A percentile compares a stretch with the other conserved stretches of the same genome.
Evolutionary conservation across 163 green algal genomes (phyloP).

Genomic region (Scenedesmus sp.): DNA sequence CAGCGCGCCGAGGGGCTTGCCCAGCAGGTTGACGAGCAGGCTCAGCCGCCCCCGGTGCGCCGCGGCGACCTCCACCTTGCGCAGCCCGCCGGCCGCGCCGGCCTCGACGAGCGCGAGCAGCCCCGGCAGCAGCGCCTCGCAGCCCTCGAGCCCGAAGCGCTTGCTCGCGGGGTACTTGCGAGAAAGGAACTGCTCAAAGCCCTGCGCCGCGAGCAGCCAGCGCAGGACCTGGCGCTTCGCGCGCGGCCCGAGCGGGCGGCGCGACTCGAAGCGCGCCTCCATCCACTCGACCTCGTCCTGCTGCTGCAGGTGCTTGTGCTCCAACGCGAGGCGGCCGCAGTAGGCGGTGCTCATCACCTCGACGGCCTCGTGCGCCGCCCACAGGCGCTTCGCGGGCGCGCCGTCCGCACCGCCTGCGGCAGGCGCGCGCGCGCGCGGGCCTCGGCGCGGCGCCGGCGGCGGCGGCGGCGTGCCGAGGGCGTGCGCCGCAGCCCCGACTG

Average conservation of each 20-base stretch:
- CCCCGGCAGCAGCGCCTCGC: conserved; percentile 69
- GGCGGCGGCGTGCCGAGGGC: no score
- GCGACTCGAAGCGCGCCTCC: conserved; percentile 53
- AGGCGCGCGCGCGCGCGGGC: no score
- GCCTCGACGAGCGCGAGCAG: conserved; percentile 53
- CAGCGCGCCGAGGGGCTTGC: conserved; percentile 75
- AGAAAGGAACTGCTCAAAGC: conserved; percentile 78
- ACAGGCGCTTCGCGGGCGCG: conserved; percentile 18
- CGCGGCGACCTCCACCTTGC: conserved; percentile 37
- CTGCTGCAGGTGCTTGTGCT: conserved; percentile 68
- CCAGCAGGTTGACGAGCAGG: conserved; percentile 80
- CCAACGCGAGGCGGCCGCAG: conserved; percentile 68
- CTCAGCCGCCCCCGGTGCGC: conserved; percentile 72
- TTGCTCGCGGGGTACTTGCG: conserved; percentile 81
- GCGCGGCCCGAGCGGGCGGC: not conserved
- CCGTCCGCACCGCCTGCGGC: conserved; percentile 25
- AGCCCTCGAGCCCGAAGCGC: conserved; percentile 77
- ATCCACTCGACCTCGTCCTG: conserved; percentile 50
- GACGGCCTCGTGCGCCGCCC: conserved; percentile 24
- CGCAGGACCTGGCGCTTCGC: conserved; percentile 47
- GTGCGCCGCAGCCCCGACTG: no score
- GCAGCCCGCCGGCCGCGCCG: conserved; percentile 49
- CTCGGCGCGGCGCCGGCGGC: no score
- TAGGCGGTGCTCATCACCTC: conserved; percentile 55
- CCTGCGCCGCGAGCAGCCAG: conserved; percentile 46